Evolutionary conservation across 2,329 filamentous ascomycete species (phyloP).

Genomic region (Colletotrichum tanaceti): DNA sequence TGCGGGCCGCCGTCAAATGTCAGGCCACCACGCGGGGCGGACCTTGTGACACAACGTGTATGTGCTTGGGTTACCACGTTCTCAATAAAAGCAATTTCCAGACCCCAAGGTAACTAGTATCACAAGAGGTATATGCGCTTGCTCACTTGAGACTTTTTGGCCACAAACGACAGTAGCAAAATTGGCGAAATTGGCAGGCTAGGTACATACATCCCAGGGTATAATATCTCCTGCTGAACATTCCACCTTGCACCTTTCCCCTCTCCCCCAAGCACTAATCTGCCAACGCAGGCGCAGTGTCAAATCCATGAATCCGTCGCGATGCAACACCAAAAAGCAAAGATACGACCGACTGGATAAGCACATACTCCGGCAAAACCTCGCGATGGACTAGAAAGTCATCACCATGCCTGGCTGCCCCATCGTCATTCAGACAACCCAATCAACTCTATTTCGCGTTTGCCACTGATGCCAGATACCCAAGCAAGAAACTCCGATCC

Average conservation of each 20-base stretch:
- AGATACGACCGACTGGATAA: conserved; percentile 12
- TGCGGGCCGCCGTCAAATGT: conserved; percentile 4
- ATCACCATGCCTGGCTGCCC: neutral
- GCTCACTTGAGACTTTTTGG: conserved; percentile 8
- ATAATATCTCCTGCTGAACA: conserved; percentile 33
- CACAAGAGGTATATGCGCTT: neutral
- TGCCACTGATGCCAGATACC: conserved; percentile 73
- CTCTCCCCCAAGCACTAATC: conserved; percentile 20
- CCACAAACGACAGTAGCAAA: conserved; percentile 20
- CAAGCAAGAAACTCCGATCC: conserved; percentile 80
- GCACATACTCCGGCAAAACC: neutral
- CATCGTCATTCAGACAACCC: neutral
- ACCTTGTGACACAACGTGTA: neutral
- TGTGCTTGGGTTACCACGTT: neutral
- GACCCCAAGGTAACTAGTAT: neutral
- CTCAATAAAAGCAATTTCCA: conserved; percentile 3
- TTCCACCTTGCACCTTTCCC: conserved; percentile 25
- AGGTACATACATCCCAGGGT: conserved; percentile 32
- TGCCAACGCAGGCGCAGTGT: conserved; percentile 20
- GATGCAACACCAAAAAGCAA: conserved; percentile 25
- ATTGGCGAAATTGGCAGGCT: conserved; percentile 29
- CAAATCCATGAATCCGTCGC: conserved; percentile 24
- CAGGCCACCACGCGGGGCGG: conserved; percentile 23
- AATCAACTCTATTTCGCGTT: conserved; percentile 44
- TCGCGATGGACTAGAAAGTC: conserved; percentile 2